A percentile compares a stretch with the other conserved stretches of the same genome.
Conservation (phyloP, 306 rosid species). For the Corylus avellana region DNA sequence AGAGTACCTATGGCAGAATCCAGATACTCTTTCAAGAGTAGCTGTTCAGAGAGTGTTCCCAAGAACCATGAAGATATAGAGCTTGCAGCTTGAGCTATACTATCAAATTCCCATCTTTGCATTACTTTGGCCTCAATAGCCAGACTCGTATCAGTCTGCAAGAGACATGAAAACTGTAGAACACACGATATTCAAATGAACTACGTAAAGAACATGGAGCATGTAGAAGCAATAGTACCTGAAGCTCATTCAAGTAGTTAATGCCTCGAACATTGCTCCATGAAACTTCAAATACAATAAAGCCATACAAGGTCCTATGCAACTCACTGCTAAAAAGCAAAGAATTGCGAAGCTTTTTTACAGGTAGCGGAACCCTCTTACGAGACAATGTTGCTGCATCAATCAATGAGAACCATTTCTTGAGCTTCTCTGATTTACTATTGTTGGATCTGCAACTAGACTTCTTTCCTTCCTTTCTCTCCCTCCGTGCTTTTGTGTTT, state of each 20-base stretch:
- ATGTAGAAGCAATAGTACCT: constrained; percentile 47
- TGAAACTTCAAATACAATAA: constrained; percentile 82
- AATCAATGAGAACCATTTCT: constrained; percentile 69
- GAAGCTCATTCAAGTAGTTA: constrained; percentile 92
- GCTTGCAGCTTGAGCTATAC: constrained; percentile 80
- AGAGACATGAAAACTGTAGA: constrained; percentile 22
- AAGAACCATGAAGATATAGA: constrained; percentile 81
- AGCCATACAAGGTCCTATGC: constrained; percentile 80
- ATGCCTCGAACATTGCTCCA: constrained; percentile 90
- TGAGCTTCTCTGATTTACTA: constrained; percentile 43
- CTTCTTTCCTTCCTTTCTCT: constrained; percentile 48
- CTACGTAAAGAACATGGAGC: constrained; percentile 22
- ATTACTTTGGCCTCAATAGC: constrained; percentile 76
- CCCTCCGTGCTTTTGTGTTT: constrained; percentile 57
- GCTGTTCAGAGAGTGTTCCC: constrained; percentile 65
- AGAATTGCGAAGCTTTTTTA: constrained; percentile 63
- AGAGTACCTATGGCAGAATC: constrained; percentile 64
- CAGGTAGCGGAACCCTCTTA: constrained; percentile 81
- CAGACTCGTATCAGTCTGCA: constrained; percentile 90
- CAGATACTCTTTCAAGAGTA: constrained; percentile 64
- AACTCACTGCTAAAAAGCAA: constrained; percentile 68
- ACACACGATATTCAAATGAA: constrained; percentile 18
- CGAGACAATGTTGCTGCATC: constrained; percentile 57
- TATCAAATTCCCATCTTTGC: constrained; percentile 97
- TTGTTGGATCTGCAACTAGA: constrained; percentile 42